Evolutionary conservation across 2,329 filamentous ascomycete genomes (phyloP), one percentile per base, ranked within the genome.

Genomic region (Colletotrichum sp.): DNA sequence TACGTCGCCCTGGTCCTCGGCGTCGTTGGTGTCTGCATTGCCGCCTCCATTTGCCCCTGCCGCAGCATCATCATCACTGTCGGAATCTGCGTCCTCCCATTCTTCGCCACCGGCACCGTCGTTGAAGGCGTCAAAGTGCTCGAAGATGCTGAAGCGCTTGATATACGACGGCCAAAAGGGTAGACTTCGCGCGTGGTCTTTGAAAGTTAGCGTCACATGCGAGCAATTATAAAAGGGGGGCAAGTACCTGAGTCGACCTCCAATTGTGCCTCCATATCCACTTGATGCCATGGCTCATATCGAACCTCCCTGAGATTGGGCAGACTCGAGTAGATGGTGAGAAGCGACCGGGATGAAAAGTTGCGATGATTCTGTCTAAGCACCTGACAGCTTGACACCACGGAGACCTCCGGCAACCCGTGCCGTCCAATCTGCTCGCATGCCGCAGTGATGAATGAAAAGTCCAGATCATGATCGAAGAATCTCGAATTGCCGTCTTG

Each of bases 391-490:
- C 39, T 75, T 7, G 75, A 77, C 60, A 80, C 49, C 64, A 78
- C 71, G n/a, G 62, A 24, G 34, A 78, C 79, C 65, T 79, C 77
- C 59, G 78, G 77, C 57, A 80, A 72, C 15, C 79, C 79, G 16
- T 79, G 76, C 5, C 67, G 69, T 70, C 79, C 78, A 39, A 78
- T 30, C 65, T 77, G 78, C 34, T 76, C 74, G 16, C 74, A 76
- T n/a, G 75, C 77, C 21, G 75, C 76, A 24, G 77, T 77, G 55
- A 77, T 69, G 62, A 75, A 77, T 30, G 72, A 66, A 32, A 80
- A 80, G 28, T 79, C 78, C 16, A 80, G 72, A 26, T 80, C 74
- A 13, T 79, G 80, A 12, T 80, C 79, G 28, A 80, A 80, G 55
- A 78, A 80, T 28, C 79, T 76, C 60, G 78, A 80, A 57, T 79